These are phyloP conservation scores for Trametopsis cervina DNA, from an alignment of 768 basidiomycete species.

Conservation along the genomic window DNA sequence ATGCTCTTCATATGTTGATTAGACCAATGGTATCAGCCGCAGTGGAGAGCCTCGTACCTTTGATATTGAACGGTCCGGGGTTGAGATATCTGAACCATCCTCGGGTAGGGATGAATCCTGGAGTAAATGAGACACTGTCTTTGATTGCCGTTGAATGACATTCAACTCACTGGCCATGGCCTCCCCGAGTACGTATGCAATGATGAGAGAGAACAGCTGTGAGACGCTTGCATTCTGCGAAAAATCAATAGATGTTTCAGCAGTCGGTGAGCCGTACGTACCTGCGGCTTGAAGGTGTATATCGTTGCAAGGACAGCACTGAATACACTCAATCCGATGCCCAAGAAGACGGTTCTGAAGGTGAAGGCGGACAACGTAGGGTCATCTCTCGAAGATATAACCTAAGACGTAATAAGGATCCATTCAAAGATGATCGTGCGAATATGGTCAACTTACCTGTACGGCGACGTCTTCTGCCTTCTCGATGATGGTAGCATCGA, in stretches of 20 bases:
- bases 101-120: conserved; percentile 34
- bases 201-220: conserved; percentile 48
- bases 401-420: conserved; percentile 21
- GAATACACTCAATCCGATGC: conserved; percentile 42
- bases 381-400: conserved; percentile 43
- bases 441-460: conserved; percentile 23
- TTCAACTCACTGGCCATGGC: conserved; percentile 37
- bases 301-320: conserved; percentile 32
- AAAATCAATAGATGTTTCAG: conserved; percentile 31
- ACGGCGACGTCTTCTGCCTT: conserved; percentile 39
- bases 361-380: conserved; percentile 42
- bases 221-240: conserved; percentile 45
- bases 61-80: conserved; percentile 57
- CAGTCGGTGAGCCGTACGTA: conserved; percentile 1
- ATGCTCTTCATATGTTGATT: conserved; percentile 34
- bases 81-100: conserved; percentile 52
- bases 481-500: conserved; percentile 26
- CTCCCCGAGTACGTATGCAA: conserved; percentile 46
- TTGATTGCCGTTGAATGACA: not conserved
- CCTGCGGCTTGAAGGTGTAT: conserved; percentile 32
- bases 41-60: conserved; percentile 22
- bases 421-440: not conserved
- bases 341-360: conserved; percentile 42
- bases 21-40: not conserved
- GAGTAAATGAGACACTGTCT: conserved; percentile 13